A percentile compares a stretch with the other conserved stretches of the same genome.
Evolutionary conservation across 2,329 filamentous ascomycete species (phyloP).

Genomic region (Fusarium cicatricum): DNA sequence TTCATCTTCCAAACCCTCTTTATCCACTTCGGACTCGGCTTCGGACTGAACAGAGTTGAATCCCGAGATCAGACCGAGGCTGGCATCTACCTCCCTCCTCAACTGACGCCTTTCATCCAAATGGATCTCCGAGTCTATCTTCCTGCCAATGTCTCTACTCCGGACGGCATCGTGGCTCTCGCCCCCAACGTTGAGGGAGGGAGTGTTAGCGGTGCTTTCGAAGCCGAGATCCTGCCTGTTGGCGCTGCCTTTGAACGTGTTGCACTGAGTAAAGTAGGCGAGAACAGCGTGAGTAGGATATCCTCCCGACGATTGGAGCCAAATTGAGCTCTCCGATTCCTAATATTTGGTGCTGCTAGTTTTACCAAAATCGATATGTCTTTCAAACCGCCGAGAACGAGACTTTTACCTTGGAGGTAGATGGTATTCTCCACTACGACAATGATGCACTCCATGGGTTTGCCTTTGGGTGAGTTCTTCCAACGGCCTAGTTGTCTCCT

Average conservation of each 20-base stretch:
- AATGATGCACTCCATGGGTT: slow-evolving; percentile 20
- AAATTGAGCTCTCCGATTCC: background rate
- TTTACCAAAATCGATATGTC: slow-evolving; percentile 9
- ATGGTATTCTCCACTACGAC: slow-evolving; percentile 10
- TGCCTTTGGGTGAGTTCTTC: background rate
- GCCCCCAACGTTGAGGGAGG: slow-evolving; percentile 4
- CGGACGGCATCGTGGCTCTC: background rate
- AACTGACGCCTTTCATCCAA: slow-evolving; percentile 2
- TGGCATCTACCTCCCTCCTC: background rate
- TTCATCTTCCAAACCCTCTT: background rate
- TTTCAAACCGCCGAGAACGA: slow-evolving; percentile 5
- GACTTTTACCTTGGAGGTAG: slow-evolving; percentile 5
- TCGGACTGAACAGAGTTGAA: background rate
- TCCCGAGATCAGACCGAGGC: background rate
- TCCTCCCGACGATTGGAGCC: too few species aligned
- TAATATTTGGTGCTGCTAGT: background rate
- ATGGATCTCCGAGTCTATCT: background rate
- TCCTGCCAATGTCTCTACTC: slow-evolving; percentile 9
- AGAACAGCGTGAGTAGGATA: slow-evolving; percentile 15
- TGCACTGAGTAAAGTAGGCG: background rate
- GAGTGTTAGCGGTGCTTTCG: slow-evolving; percentile 1
- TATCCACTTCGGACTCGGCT: background rate
- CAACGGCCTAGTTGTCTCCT: background rate
- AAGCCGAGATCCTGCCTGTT: slow-evolving; percentile 4
- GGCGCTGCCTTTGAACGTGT: slow-evolving; percentile 5